phyloP scores from a whole-genome alignment of 177 flowering plant genomes.

The Vitis hybrid region DNA sequence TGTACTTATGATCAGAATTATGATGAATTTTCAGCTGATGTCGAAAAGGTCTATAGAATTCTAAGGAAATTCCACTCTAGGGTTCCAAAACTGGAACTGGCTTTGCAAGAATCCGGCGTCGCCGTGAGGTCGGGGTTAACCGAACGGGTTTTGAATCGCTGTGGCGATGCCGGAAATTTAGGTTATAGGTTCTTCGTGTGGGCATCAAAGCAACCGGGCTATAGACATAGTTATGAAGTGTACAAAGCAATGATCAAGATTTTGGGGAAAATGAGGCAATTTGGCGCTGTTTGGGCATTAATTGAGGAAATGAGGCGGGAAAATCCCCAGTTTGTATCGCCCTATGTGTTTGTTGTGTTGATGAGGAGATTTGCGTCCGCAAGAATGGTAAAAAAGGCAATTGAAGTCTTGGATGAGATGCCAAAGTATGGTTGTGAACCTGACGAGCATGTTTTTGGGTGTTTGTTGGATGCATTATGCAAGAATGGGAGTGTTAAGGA shows the following conservation, averaged over 20 bases:
- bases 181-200: slow-evolving; percentile 74
- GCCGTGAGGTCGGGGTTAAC: slow-evolving; percentile 50
- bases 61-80: slow-evolving; percentile 71
- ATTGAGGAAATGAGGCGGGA: slow-evolving; percentile 83
- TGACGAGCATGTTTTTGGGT: slow-evolving; percentile 82
- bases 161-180: slow-evolving; percentile 89
- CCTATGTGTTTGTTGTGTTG: slow-evolving; percentile 68
- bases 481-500: slow-evolving; percentile 87
- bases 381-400: slow-evolving; percentile 80
- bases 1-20: slow-evolving; percentile 6
- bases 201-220: slow-evolving; percentile 82
- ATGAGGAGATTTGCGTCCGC: slow-evolving; percentile 86
- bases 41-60: slow-evolving; percentile 72
- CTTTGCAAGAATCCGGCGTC: slow-evolving; percentile 61
- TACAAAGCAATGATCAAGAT: slow-evolving; percentile 76
- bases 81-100: slow-evolving; percentile 77
- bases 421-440: slow-evolving; percentile 85
- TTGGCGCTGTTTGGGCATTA: slow-evolving; percentile 88
- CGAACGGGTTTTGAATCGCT: slow-evolving; percentile 73
- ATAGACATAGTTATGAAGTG: slow-evolving; percentile 65
- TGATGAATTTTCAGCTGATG: slow-evolving; percentile 61
- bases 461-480: slow-evolving; percentile 86
- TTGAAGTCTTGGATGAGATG: slow-evolving; percentile 92
- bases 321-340: slow-evolving; percentile 56
- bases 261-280: slow-evolving; percentile 82